phyloP scores from a whole-genome alignment of 768 basidiomycete genomes.

The Lepiota brunneoincarnata region DNA sequence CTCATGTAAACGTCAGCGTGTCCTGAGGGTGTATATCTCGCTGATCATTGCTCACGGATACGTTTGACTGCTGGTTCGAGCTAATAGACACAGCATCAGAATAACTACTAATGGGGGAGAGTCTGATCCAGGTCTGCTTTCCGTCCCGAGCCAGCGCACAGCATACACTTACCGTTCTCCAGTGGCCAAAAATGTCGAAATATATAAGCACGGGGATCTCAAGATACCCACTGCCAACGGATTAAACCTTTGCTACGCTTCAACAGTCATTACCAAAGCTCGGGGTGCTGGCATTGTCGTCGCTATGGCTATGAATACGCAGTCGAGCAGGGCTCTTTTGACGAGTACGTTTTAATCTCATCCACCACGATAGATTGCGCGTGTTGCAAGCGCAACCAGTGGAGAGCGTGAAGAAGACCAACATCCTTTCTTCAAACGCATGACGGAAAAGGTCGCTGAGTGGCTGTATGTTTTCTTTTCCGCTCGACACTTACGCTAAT shows the following conservation, averaged over 20 bases:
- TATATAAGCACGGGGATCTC: conserved; percentile 25
- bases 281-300: conserved; percentile 46
- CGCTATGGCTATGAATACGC: conserved; percentile 51
- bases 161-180: neutral
- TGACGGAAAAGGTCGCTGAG: conserved; percentile 18
- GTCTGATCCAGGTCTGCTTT: conserved; percentile 38
- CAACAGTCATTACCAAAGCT: conserved; percentile 44
- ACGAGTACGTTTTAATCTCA: neutral
- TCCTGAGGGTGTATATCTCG: neutral
- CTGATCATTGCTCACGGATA: conserved; percentile 22
- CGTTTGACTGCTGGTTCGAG: conserved; percentile 42
- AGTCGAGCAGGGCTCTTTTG: conserved; percentile 33
- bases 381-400: conserved; percentile 34
- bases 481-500: neutral
- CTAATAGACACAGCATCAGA: conserved; percentile 47
- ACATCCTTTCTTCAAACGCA: conserved; percentile 22
- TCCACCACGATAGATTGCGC: conserved; percentile 27
- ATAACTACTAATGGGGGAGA: conserved; percentile 51
- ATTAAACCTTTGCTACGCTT: conserved; percentile 42
- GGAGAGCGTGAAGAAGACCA: conserved; percentile 22
- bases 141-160: neutral
- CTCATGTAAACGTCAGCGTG: conserved; percentile 32
- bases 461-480: conserved; percentile 25
- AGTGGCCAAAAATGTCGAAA: conserved; percentile 39
- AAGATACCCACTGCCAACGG: conserved; percentile 41